Base-by-base conservation (phyloP, 192 early-diverging fungal species). In the Coemansia sp. region DNA sequence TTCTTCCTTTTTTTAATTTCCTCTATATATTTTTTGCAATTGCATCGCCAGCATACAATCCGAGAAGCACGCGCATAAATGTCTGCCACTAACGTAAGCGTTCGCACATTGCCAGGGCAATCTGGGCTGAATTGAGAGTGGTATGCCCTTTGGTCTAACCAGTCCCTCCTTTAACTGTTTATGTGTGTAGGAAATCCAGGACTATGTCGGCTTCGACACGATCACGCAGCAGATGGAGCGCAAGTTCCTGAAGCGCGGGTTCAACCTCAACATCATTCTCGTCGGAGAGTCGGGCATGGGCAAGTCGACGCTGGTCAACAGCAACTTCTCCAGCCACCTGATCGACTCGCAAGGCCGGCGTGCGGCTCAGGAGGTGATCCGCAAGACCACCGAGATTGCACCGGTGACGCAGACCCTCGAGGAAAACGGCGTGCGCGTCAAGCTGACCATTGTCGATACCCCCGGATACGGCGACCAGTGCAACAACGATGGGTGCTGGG, bases 401-500 rank as follows among this genome's bases (percentile, higher is more conserved):
- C 87, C 87, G 19, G 85, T 94, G 17, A 87, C 90, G 45, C 91
- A 96, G 71, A 92, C 89, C 38, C 84, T 97, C 60, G 92, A 97
- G 61, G 96, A 99, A 70, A 95, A 93, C 56, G 91, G 89, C 34
- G 94, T 98, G 46, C 83, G 83, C 45, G 81, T 97, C 67, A 86
- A 85, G 78, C 81, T 99, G 58, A 96, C 93, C 53, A 91, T 99
- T 63, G 90, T 95, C 34, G 96, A 99, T 63, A 99, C 96, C 43
- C 96, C 96, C 35, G 96, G 96, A 36, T 98, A 90, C 56, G 94
- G 91, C 54, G 96, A 98, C 79, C 92, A 95, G 77, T 93, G 95
- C 58, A 97, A 99, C 83, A 99, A 99, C 80, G 94, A 96, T 61
- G 83, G 88, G 52, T 97, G 96, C 90, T 96, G 94, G 94, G 91